Base-by-base conservation (phyloP, 2,329 filamentous ascomycete genomes). In the Colletotrichum falcatum region DNA sequence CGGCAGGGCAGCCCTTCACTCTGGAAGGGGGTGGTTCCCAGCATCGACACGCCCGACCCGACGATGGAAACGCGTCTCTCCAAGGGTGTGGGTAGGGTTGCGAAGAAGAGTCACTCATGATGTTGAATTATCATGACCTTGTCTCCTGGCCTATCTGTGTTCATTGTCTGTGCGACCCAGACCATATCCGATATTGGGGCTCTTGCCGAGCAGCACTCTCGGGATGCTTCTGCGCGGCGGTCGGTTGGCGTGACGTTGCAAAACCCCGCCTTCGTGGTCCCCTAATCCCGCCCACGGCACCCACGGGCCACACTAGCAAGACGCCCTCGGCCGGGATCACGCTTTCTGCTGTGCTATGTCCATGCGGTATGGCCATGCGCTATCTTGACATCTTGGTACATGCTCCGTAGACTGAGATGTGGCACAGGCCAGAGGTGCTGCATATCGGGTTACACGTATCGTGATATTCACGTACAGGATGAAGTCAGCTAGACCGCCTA, bases 231-330 rank as follows among this genome's bases (percentile, higher is more conserved):
- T 44, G 2, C 33, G 23, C 42, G 42, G 42, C 2, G 2, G 44
- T n/a, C n/a, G 44, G 44, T 48, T 20, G 23, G n/a, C 37, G 55
- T 44, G 33, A 20, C 44, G 62, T 49, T 62, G 35, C 39, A 44
- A 49, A 55, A 61, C 55, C 62, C 62, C 66, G 66, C 62, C 62
- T 61, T 66, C 12, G 62, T 49, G 46, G 16, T 33, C 37, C 26
- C 55, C 20, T 28, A 51, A 66, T 62, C 66, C 66, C 56, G 66
- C 62, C n/a, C 16, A 65, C 44, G n/a, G n/a, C n/a, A n/a, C n/a
- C n/a, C n/a, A n/a, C n/a, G n/a, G n/a, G n/a, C 53, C 51, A 26
- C 44, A 16, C 59, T 55, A 42, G 42, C 42, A 67, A 55, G 30
- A 33, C 55, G 12, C 61, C 59, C 51, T 48, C 28, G n/a, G 65